Conservation (phyloP, 768 basidiomycete genomes). For the Leccinellum rugosiceps region DNA sequence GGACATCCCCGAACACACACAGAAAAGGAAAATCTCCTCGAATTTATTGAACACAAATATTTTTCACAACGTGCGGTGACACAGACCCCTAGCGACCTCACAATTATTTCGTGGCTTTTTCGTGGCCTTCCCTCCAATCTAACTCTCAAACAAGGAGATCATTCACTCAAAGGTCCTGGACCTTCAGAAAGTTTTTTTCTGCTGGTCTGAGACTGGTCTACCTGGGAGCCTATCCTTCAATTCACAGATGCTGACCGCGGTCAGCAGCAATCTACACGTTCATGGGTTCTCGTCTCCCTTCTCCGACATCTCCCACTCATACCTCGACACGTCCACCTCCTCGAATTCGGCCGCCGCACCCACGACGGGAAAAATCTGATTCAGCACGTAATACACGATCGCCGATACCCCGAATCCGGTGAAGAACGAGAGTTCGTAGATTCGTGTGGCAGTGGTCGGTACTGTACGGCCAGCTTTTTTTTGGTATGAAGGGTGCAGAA, state of each 20-base stretch:
- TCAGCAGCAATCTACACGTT: neutral
- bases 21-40: conserved; percentile 9
- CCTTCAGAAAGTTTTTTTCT: too few species aligned
- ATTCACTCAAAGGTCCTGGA: too few species aligned
- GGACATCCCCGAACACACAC: conserved; percentile 21
- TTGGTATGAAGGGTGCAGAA: too few species aligned
- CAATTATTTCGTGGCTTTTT: too few species aligned
- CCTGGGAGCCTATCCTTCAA: neutral
- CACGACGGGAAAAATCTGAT: conserved; percentile 56
- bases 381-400: conserved; percentile 58
- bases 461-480: conserved; percentile 53
- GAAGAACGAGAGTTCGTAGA: conserved; percentile 80
- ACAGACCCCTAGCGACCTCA: too few species aligned
- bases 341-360: conserved; percentile 47
- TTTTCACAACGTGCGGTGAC: too few species aligned
- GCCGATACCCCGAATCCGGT: conserved; percentile 75
- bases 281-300: neutral
- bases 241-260: neutral
- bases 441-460: conserved; percentile 64
- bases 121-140: neutral
- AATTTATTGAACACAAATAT: neutral
- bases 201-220: neutral
- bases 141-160: neutral
- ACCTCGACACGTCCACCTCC: conserved; percentile 53
- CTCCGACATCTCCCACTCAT: conserved; percentile 1